Conservation (phyloP, 2,329 filamentous ascomycete genomes). For the Fusarium odoratissimum region DNA sequence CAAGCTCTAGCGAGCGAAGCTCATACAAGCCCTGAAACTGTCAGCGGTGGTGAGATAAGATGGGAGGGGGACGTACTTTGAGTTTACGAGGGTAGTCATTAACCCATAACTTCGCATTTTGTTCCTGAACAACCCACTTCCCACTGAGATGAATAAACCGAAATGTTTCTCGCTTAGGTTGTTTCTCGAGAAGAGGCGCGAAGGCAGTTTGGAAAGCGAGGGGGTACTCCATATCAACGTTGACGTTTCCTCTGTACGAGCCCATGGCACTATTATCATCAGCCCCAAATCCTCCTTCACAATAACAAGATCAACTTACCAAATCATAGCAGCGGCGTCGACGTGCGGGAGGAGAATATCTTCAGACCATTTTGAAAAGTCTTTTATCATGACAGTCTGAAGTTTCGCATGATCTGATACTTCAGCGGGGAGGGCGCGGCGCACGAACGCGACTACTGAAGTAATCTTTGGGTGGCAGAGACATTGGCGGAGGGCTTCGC, state of each 20-base stretch:
- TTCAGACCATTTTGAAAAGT: slow-evolving; percentile 35
- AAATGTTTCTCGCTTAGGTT: slow-evolving; percentile 28
- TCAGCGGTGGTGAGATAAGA: not conserved
- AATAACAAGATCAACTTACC: slow-evolving; percentile 9
- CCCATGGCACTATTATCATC: slow-evolving; percentile 34
- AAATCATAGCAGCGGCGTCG: slow-evolving; percentile 42
- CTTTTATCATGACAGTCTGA: slow-evolving; percentile 24
- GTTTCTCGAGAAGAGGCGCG: slow-evolving; percentile 6
- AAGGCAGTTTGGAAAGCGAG: slow-evolving; percentile 30
- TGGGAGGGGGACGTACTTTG: slow-evolving; percentile 6
- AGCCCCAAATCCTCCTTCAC: rapidly evolving
- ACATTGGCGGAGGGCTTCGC: slow-evolving; percentile 48
- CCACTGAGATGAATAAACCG: slow-evolving; percentile 50
- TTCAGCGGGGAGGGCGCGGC: slow-evolving; percentile 41
- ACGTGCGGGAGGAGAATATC: slow-evolving; percentile 19
- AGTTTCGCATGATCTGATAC: slow-evolving; percentile 32
- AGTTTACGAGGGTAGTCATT: slow-evolving; percentile 35
- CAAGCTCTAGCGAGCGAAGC: slow-evolving; percentile 14
- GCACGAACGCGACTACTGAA: slow-evolving; percentile 48
- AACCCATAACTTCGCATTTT: slow-evolving; percentile 46
- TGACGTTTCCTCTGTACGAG: slow-evolving; percentile 29
- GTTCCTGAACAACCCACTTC: slow-evolving; percentile 49
- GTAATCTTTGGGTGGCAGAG: slow-evolving; percentile 48
- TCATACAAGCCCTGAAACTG: slow-evolving; percentile 27
- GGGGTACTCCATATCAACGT: slow-evolving; percentile 39